Base-by-base conservation (phyloP, 192 early-diverging fungal genomes). In the Coemansia sp. region DNA sequence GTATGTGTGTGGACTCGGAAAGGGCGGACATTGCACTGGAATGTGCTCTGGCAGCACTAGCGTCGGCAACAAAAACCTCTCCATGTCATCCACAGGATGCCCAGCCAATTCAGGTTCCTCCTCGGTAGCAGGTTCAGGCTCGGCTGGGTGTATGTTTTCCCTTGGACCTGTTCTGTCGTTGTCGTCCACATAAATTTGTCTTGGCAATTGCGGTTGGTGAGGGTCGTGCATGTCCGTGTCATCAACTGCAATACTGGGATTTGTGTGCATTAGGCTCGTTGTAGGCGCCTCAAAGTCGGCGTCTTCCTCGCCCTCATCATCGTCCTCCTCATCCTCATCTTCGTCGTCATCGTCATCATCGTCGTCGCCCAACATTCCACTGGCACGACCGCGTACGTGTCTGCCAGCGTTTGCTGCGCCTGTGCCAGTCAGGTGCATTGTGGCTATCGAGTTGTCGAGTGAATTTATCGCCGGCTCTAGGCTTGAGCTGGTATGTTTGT, bases 1-100 rank as follows among this genome's bases (percentile, higher is more conserved):
- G 39, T 76, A 82, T 38, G 79, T 76, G 64, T 82, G 79, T 9
- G 79, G 79, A 59, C 74, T 73, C 3, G 79, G 79, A 58, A 82
- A 76, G 30, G n/a, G 70, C 3, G 79, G 79, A 13, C 70, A 82
- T 15, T 82, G 79, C 0, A 13, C n/a, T 12, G 79, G 79, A 9
- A 82, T 67, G 64, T 82, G 62, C 1, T 67, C 63, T 9, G 79
- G 79, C 41, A 76, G 44, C 7, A 43, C n/a, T 4, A 60, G 27
- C 16, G 50, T 34, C 9, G 74, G 74, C 35, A 76, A 65, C 24
- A 82, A 67, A 16, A 73, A 61, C 18, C 15, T 30, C 29, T 76
- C 70, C 61, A 75, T n/a, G 6, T 75, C 73, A 32, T 65, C 58
- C 1, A 45, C 53, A 11, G 24, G 59, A 8, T 41, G 55, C 8